A percentile compares a stretch with the other conserved stretches of the same genome.
These are phyloP conservation scores for Sclerotinia minor DNA, from an alignment of 2,329 filamentous ascomycete species.

Conservation along the genomic window DNA sequence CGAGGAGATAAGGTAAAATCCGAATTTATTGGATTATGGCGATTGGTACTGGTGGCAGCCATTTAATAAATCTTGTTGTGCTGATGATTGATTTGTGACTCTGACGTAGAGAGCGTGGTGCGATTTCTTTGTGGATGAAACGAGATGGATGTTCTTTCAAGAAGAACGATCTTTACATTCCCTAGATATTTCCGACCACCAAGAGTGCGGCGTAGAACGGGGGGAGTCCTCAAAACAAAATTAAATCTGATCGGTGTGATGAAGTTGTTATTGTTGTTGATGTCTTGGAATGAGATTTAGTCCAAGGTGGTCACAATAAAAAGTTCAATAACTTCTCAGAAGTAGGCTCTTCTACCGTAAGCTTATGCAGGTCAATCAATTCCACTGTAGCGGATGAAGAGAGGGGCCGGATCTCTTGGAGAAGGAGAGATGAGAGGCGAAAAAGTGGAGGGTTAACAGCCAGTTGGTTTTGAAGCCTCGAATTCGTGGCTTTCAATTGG, in stretches of 20 bases:
- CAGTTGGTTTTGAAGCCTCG: background rate
- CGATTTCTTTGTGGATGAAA: conserved; percentile 1
- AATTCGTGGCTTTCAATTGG: conserved; percentile 10
- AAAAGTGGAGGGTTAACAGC: background rate
- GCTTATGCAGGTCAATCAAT: conserved; percentile 21
- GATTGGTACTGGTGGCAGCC: conserved; percentile 15
- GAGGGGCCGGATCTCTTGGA: conserved; percentile 1
- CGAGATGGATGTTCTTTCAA: conserved; percentile 1
- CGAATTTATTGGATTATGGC: conserved; percentile 44
- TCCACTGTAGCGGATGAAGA: conserved; percentile 1
- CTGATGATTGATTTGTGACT: background rate
- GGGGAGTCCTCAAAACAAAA: background rate
- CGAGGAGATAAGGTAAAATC: conserved; percentile 72
- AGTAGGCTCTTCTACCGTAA: background rate
- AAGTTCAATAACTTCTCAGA: background rate
- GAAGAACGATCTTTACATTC: conserved; percentile 9
- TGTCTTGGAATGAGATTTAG: background rate
- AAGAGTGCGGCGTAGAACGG: background rate
- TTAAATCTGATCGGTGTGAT: background rate
- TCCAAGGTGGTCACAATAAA: background rate
- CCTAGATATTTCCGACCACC: background rate
- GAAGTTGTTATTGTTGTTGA: too few species aligned
- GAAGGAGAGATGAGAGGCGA: background rate
- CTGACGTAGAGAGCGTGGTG: conserved; percentile 12
- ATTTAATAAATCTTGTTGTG: background rate